Conservation (phyloP, 257 asterid species). For the Thymus quinquecostatus region DNA sequence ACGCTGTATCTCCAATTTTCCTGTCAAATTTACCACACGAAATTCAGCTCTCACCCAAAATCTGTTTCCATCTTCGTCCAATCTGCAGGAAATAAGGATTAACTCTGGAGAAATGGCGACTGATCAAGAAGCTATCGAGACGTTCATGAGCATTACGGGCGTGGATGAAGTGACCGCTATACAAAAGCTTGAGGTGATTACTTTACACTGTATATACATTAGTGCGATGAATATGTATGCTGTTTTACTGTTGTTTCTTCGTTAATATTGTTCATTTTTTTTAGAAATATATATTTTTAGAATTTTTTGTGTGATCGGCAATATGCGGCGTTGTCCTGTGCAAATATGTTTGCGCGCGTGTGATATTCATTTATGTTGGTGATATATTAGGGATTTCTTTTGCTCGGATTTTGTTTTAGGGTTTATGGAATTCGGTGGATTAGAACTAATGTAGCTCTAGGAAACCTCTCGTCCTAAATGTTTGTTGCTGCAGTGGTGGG, state of each 20-base stretch:
- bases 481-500: background rate
- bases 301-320: conserved; percentile 24
- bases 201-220: background rate
- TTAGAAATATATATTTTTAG: background rate
- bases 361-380: background rate
- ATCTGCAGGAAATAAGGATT: background rate
- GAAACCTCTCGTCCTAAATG: too few relatives aligned
- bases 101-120: conserved; percentile 43
- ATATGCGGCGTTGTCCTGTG: conserved; percentile 23
- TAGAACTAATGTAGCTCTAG: background rate
- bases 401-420: background rate
- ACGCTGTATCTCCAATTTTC: background rate
- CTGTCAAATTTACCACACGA: background rate
- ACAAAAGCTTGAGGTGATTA: conserved; percentile 41
- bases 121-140: conserved; percentile 46
- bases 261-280: background rate
- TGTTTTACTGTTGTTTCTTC: background rate
- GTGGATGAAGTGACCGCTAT: conserved; percentile 45
- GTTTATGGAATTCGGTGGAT: background rate
- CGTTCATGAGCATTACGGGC: conserved; percentile 57
- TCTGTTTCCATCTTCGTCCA: background rate
- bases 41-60: background rate
- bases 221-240: background rate
- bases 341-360: background rate
- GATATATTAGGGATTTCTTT: conserved; percentile 12